Conservation (phyloP, 1,284 basidiomycete genomes). For the Ustilago xerochloae region DNA sequence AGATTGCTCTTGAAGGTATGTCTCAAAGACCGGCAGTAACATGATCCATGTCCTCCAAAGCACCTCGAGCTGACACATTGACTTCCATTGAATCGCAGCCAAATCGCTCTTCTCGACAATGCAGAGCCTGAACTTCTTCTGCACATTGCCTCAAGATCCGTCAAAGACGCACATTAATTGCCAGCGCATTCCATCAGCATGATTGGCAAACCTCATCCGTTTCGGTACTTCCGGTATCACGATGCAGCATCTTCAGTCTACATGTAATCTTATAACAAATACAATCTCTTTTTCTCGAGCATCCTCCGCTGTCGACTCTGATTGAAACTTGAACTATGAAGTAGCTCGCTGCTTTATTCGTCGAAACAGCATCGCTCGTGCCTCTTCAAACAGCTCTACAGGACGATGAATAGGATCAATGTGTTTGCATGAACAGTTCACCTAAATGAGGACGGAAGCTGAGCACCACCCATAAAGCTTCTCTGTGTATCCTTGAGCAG, state of each 20-base stretch:
- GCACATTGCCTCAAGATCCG: constrained; percentile 52
- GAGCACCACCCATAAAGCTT: too few species aligned
- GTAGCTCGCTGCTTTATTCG: background rate
- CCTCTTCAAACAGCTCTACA: background rate
- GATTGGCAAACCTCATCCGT: background rate
- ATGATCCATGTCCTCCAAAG: too few species aligned
- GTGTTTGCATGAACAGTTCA: too few species aligned
- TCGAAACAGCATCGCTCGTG: background rate
- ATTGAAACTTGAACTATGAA: background rate
- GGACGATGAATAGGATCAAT: too few species aligned
- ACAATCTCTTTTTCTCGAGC: too few species aligned
- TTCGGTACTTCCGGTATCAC: background rate
- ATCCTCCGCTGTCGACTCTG: too few species aligned
- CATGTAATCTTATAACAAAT: background rate
- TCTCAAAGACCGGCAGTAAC: background rate
- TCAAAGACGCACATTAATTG: constrained; percentile 55
- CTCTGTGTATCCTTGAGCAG: too few species aligned
- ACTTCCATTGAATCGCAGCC: constrained; percentile 14
- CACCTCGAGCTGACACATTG: background rate
- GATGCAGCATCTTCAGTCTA: background rate
- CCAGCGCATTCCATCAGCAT: constrained; percentile 46
- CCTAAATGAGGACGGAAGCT: too few species aligned
- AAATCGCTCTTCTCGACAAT: constrained; percentile 53
- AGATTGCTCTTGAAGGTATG: constrained; percentile 56
- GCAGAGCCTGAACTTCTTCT: constrained; percentile 58